phyloP scores from a whole-genome alignment of 805 yeast genomes.

The Starmerella apis region DNA sequence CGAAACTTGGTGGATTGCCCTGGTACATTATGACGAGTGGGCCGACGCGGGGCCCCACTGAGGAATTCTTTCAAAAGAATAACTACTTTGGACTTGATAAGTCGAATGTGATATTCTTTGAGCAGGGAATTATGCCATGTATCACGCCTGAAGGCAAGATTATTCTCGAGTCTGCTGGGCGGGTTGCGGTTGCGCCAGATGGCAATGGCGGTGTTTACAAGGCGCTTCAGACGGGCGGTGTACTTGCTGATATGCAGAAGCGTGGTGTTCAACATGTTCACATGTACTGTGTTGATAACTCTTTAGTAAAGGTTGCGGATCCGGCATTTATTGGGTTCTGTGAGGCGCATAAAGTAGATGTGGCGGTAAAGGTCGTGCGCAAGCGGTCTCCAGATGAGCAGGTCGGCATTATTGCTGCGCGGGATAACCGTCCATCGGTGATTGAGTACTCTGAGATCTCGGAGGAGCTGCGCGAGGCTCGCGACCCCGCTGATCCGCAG shows the following conservation, averaged over 20 bases:
- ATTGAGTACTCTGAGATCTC: slow-evolving; percentile 91
- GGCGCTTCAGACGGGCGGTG: slow-evolving; percentile 56
- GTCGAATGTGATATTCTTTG: slow-evolving; percentile 63
- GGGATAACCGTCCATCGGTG: slow-evolving; percentile 62
- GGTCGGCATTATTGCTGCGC: slow-evolving; percentile 77
- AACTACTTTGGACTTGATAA: slow-evolving; percentile 58
- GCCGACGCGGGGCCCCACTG: slow-evolving; percentile 71
- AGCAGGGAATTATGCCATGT: slow-evolving; percentile 94
- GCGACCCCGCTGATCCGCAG: slow-evolving; percentile 42
- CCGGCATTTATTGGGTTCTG: slow-evolving; percentile 85
- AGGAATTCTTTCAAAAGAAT: slow-evolving; percentile 51
- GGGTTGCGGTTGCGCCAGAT: slow-evolving; percentile 80
- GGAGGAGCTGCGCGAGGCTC: slow-evolving; percentile 55
- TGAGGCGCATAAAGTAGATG: slow-evolving; percentile 49
- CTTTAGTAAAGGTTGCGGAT: slow-evolving; percentile 84
- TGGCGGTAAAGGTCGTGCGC: slow-evolving; percentile 91
- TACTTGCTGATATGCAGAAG: slow-evolving; percentile 54
- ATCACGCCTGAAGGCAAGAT: slow-evolving; percentile 64
- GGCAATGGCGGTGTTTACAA: slow-evolving; percentile 96
- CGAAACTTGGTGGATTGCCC: slow-evolving; percentile 45
- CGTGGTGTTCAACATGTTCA: slow-evolving; percentile 81
- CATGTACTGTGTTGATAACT: slow-evolving; percentile 95
- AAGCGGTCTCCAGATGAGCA: slow-evolving; percentile 78
- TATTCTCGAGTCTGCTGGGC: slow-evolving; percentile 45
- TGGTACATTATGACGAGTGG: slow-evolving; percentile 95